Percentiles rank a stretch among this genome's conserved stretches.
These are phyloP conservation scores for Trypanosoma vivax DNA, from an alignment of 208 protist genomes.

Conservation along the genomic window DNA sequence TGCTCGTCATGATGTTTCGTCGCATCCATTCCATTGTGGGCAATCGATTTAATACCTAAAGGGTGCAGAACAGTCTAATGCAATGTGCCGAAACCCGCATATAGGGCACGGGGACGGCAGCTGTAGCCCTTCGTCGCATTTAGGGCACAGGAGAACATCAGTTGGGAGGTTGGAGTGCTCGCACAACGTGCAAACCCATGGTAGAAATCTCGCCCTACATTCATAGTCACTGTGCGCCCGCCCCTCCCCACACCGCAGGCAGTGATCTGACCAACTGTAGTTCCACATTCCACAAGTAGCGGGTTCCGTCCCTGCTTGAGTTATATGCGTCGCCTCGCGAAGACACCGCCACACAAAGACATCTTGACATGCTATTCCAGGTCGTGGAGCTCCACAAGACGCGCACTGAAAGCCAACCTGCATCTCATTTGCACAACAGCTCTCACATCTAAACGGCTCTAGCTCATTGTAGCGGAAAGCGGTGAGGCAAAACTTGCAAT, in stretches of 20 bases:
- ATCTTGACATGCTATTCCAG: constrained; percentile 25
- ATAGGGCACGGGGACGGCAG: constrained; percentile 25
- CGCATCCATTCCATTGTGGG: background rate
- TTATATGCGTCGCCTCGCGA: constrained; percentile 24
- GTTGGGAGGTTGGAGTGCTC: constrained; percentile 45
- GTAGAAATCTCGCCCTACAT: constrained; percentile 41
- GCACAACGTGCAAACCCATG: constrained; percentile 53
- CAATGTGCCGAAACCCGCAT: constrained; percentile 41
- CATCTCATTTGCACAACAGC: constrained; percentile 19
- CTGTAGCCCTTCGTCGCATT: constrained; percentile 45
- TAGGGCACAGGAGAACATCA: constrained; percentile 49
- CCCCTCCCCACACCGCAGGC: constrained; percentile 33
- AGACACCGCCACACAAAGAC: constrained; percentile 63
- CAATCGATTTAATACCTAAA: background rate
- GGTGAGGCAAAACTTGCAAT: constrained; percentile 38
- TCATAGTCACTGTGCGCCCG: constrained; percentile 35
- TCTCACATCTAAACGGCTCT: constrained; percentile 45
- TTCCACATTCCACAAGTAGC: constrained; percentile 62
- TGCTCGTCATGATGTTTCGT: background rate
- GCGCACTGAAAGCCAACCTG: constrained; percentile 59
- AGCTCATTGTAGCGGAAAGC: constrained; percentile 55
- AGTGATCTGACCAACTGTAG: constrained; percentile 60
- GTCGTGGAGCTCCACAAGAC: constrained; percentile 38
- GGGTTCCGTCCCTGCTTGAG: background rate
- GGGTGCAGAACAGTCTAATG: constrained; percentile 19